Base-by-base conservation (phyloP, 495 filamentous ascomycete genomes). In the Xylaria bambusicola region DNA sequence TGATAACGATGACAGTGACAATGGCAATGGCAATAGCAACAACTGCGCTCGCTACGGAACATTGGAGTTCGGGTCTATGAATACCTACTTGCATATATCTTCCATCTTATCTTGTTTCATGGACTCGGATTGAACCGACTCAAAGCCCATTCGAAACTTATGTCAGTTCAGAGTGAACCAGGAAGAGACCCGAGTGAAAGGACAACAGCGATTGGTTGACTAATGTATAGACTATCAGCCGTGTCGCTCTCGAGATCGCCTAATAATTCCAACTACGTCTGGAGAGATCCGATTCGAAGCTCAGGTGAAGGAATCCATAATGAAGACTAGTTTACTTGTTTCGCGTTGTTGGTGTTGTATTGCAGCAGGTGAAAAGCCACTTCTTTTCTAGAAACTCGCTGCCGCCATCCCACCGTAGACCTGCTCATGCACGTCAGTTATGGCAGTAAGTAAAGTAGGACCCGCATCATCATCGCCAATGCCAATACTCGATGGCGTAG, bases 391-490 rank as follows among this genome's bases (percentile, higher is more conserved):
- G 9, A 53, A 53, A 27, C 35, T n/a, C 23, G 20, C 5, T n/a
- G 36, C 6, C 10, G 15, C 12, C 24, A 23, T 23, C 3, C n/a
- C 21, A 6, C 5, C 35, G 12, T 2, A 42, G 24, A 27, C n/a
- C 36, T 15, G 21, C 6, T 23, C 8, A 29, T 42, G 36, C 35
- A 15, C 36, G 7, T 27, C 20, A 41, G 21, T 12, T 0, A 31
- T 9, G 2, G 26, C n/a, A 47, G 6, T 2, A 26, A 18, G 48
- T n/a, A n/a, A n/a, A n/a, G n/a, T n/a, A n/a, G n/a, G n/a, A n/a
- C n/a, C n/a, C n/a, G n/a, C 31, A 36, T 2, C 27, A 36, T 52
- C 31, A 40, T 52, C 33, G 17, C 17, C 33, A n/a, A 52, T 52
- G 10, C 23, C 21, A 53, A 35, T 6, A 6, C 27, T 29, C 29